phyloP scores from a whole-genome alignment of 2,329 filamentous ascomycete species.

The Diaporthe sp. region DNA sequence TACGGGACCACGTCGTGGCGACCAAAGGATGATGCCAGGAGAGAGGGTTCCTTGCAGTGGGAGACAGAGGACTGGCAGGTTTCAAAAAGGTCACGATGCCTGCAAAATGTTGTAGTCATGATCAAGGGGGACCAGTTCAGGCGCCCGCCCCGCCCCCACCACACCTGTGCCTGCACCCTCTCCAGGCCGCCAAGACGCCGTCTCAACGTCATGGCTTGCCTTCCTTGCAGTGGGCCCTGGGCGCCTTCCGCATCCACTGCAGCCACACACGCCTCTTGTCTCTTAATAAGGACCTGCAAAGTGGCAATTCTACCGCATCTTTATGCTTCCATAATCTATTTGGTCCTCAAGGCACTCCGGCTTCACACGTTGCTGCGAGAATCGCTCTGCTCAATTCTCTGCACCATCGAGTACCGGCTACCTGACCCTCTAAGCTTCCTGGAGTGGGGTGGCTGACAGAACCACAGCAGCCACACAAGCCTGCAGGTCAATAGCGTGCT shows the following conservation, averaged over 20 bases:
- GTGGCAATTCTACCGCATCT: neutral
- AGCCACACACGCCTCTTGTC: neutral
- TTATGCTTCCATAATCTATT: no score
- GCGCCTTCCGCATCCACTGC: neutral
- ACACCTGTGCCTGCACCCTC: neutral
- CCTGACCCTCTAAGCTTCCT: neutral
- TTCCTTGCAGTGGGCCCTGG: neutral
- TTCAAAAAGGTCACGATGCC: slow-evolving; percentile 15
- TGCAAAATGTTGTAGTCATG: slow-evolving; percentile 20
- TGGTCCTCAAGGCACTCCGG: neutral
- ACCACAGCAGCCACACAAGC: neutral
- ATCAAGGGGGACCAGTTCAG: slow-evolving; percentile 3
- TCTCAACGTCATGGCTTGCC: slow-evolving; percentile 23
- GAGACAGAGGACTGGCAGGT: neutral
- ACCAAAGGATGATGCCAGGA: neutral
- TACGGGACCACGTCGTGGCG: neutral
- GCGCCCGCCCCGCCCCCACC: slow-evolving; percentile 22
- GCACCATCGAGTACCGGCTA: neutral
- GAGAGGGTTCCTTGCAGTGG: neutral
- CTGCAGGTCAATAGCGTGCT: neutral
- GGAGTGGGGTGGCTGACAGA: neutral
- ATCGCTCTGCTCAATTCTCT: neutral
- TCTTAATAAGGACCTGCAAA: neutral
- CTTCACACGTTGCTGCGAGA: neutral
- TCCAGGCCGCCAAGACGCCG: slow-evolving; percentile 22